Conservation (phyloP, 805 yeast species). For the Saccharomycopsis fodiens region DNA sequence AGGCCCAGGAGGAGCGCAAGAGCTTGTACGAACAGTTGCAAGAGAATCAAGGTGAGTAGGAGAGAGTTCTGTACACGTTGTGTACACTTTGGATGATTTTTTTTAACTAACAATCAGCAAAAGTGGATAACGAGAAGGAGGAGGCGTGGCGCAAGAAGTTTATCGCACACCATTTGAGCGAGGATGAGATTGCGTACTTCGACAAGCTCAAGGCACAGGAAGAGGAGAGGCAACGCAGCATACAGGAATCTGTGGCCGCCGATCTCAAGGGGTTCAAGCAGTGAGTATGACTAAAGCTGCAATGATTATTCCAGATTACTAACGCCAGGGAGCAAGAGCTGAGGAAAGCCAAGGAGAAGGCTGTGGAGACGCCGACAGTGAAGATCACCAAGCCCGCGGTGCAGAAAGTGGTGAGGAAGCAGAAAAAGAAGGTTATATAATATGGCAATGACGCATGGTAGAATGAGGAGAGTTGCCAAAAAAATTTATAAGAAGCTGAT, state of each 20-base stretch:
- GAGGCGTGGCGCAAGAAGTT: conserved; percentile 6
- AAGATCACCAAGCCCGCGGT: background rate
- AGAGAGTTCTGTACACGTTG: background rate
- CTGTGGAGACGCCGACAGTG: background rate
- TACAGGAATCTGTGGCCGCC: conserved; percentile 1
- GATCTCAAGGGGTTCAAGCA: conserved; percentile 4
- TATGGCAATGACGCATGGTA: conserved; percentile 20
- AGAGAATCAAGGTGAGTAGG: conserved; percentile 7
- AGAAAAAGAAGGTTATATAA: background rate
- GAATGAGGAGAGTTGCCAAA: too few species aligned
- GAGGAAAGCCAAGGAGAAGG: background rate
- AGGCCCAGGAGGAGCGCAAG: conserved; percentile 4
- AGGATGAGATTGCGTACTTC: conserved; percentile 2
- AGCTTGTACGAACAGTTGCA: conserved; percentile 11
- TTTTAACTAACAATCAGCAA: background rate
- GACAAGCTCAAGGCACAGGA: conserved; percentile 6
- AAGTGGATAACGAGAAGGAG: conserved; percentile 8
- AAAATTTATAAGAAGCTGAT: too few species aligned
- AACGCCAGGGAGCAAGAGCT: background rate
- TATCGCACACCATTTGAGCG: conserved; percentile 10
- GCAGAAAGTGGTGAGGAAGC: background rate
- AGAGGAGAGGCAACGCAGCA: background rate
- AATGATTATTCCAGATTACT: too few species aligned
- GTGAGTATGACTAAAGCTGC: background rate
- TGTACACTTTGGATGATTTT: background rate